Base-by-base conservation (phyloP, 441 rosid species). In the Sinapis alba region DNA sequence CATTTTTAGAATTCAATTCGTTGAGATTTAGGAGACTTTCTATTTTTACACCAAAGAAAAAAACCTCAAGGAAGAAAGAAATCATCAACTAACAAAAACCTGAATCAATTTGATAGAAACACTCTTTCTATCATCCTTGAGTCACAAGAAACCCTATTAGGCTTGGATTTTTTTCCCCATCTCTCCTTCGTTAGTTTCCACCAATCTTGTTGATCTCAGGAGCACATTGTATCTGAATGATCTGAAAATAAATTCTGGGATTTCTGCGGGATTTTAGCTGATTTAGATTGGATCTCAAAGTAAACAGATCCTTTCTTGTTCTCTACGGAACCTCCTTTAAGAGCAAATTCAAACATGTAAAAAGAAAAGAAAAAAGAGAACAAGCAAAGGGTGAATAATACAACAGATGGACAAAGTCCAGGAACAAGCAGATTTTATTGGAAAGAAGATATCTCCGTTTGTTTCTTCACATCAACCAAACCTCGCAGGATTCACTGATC, bases 381-480 rank as follows among this genome's bases (percentile, higher is more conserved):
- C 2, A 34, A 18, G 34, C 8, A 4, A 45, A 59, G 62, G 62
- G 77, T 50, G 68, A 41, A 61, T 7, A 54, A 47, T n/a, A n/a
- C n/a, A 51, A 78, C 64, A 78, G 27, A 78, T 78, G 81, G 81
- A 78, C 65, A 68, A 43, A 54, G 81, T 78, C 20, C 77, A 78
- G 21, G 4, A 72, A 72, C 81, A 72, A 68, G 81, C 77, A 41
- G 69, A 62, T 61, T 62, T 72, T 5, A 27, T 78, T 16, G 81
- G 53, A 5, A 72, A 68, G 65, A 78, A 5, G 66, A 67, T 78
- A 38, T 28, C 69, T 73, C 81, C 81, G 41, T 78, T 72, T 71
- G 76, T 66, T 36, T 9, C 47, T 53, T 24, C 72, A 38, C 30
- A 43, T 43, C 50, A 67, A 5, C 65, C 60, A 43, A 21, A 64